phyloP scores from a whole-genome alignment of 306 rosid genomes.

The Castanea mollissima region DNA sequence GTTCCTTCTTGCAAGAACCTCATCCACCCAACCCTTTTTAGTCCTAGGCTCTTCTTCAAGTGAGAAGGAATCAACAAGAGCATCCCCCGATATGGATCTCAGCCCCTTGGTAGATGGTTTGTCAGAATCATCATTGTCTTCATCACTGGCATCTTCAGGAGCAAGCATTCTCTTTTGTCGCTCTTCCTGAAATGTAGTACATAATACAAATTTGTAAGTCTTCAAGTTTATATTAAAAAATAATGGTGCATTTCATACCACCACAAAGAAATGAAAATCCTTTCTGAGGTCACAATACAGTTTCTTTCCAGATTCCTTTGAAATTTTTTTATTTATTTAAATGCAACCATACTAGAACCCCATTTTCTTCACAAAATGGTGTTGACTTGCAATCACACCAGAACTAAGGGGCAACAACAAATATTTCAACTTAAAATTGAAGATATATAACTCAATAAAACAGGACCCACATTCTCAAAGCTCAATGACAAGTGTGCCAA shows the following conservation, averaged over 20 bases:
- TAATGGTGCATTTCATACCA: not conserved
- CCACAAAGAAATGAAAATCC: not conserved
- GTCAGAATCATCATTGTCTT: conserved; percentile 58
- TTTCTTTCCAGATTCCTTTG: too few species aligned
- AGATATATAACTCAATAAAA: not conserved
- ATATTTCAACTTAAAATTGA: too few species aligned
- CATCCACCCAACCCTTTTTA: conserved; percentile 84
- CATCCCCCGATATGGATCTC: conserved; percentile 80
- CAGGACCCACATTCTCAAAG: not conserved
- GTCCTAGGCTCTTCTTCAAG: conserved; percentile 47
- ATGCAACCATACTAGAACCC: too few species aligned
- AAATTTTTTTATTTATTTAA: too few species aligned
- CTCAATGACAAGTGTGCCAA: not conserved
- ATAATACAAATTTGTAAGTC: not conserved
- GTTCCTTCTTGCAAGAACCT: conserved; percentile 61
- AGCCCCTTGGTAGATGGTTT: conserved; percentile 45
- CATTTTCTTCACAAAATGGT: too few species aligned
- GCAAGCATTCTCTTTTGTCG: conserved; percentile 85
- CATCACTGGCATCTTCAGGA: conserved; percentile 67
- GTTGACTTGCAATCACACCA: too few species aligned
- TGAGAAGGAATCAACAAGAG: conserved; percentile 85
- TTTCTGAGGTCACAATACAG: too few species aligned
- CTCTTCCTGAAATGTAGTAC: conserved; percentile 57
- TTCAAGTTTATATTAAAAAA: not conserved
- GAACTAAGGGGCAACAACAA: too few species aligned